These are phyloP conservation scores for Schizophyllum commune DNA, from an alignment of 1,284 basidiomycete species.

Conservation along the genomic window DNA sequence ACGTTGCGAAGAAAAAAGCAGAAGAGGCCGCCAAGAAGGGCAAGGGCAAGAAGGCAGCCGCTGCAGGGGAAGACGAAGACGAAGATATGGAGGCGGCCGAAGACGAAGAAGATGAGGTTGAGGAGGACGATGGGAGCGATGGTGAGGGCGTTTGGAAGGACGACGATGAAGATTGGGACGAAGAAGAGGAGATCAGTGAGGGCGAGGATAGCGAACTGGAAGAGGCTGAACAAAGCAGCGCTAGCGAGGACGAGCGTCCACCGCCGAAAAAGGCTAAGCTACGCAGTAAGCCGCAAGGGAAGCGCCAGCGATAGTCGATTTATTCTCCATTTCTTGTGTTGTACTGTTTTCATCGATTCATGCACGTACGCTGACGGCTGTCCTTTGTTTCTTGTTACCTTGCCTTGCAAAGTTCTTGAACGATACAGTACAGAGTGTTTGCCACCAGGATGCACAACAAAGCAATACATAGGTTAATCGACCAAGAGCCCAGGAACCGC, in stretches of 20 bases:
- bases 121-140: slow-evolving; percentile 28
- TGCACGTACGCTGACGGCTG: no score
- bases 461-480: no score
- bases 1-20: slow-evolving; percentile 75
- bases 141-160: slow-evolving; percentile 21
- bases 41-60: slow-evolving; percentile 26
- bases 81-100: slow-evolving; percentile 29
- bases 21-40: slow-evolving; percentile 28
- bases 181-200: slow-evolving; percentile 58
- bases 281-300: slow-evolving; percentile 12
- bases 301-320: not conserved
- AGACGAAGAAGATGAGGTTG: slow-evolving; percentile 31
- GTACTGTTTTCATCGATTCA: no score
- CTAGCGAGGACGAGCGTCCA: slow-evolving; percentile 22
- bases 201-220: slow-evolving; percentile 42
- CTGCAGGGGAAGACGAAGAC: slow-evolving; percentile 29
- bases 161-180: slow-evolving; percentile 46
- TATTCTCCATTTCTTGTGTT: not conserved
- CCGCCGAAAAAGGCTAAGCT: slow-evolving; percentile 32
- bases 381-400: no score
- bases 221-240: slow-evolving; percentile 29
- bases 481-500: no score
- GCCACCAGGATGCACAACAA: no score
- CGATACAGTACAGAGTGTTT: no score
- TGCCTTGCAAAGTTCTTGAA: no score